These are phyloP conservation scores for Adenanthera pavonina DNA, from an alignment of 306 rosid species.

Conservation along the genomic window DNA sequence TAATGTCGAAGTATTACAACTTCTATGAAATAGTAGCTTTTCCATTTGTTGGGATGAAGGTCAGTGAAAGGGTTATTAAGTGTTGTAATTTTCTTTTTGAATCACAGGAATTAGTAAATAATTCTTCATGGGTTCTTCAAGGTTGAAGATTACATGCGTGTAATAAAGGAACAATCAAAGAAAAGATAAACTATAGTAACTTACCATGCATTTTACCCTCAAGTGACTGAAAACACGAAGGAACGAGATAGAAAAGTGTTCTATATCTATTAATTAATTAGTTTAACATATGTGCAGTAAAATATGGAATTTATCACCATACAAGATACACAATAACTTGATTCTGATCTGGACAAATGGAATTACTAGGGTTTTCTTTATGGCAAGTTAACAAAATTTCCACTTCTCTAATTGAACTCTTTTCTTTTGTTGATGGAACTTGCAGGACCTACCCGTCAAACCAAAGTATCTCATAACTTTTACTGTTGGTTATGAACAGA, in stretches of 20 bases:
- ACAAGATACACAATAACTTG: not conserved
- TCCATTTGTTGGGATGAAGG: not conserved
- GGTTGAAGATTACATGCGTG: conserved; percentile 2
- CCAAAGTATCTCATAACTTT: conserved; percentile 82
- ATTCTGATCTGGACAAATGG: not conserved
- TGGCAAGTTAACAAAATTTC: not conserved
- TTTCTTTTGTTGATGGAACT: conserved; percentile 54
- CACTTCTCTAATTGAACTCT: conserved; percentile 46
- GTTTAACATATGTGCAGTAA: not conserved
- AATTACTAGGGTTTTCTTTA: conserved; percentile 18
- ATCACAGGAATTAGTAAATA: conserved; percentile 6
- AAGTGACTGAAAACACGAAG: not conserved
- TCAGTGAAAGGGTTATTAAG: not conserved
- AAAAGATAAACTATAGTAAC: conserved; percentile 8
- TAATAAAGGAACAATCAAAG: not conserved
- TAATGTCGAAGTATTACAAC: not conserved
- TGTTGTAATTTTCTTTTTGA: not conserved
- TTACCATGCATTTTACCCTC: not conserved
- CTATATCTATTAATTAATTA: not conserved
- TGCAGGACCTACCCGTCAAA: conserved; percentile 67
- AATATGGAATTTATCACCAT: not conserved
- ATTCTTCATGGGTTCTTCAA: conserved; percentile 6
- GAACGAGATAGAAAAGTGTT: not conserved
- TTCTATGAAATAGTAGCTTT: not conserved
- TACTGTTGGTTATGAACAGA: conserved; percentile 80